Evolutionary conservation across 108 stramenopile genomes (phyloP), one percentile per base, ranked within the genome.

Genomic region (Nannochloropsis gaditana): DNA sequence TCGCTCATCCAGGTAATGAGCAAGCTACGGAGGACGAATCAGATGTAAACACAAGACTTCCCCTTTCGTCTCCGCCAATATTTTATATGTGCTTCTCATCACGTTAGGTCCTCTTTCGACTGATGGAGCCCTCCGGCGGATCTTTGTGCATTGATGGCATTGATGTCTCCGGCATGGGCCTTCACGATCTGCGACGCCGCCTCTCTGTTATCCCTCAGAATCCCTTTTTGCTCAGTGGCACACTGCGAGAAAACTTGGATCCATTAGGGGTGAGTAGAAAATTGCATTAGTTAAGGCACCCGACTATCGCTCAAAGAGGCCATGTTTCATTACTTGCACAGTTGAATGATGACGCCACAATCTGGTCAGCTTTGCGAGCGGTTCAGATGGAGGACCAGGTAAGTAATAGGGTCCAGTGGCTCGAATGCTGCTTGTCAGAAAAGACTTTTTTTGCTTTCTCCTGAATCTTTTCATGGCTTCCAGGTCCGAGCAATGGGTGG

Each of bases 101-200:
- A 31, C 84, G 81, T 11, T 45, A 87, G 11, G 86, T 95, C 41
- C 87, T 99, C 21, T 96, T 97, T 79, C 92, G 98, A 9, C 90
- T 97, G 21, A 90, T 94, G n/a, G 83, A 96, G 42, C 45, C 88
- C 47, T 80, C 83, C 21, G 44, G 83, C 11, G 97, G 97, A 10
- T 42, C 81, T 21, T 93, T 97, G 42, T 19, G 91, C 21, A 45
- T 97, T 19, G 96, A 96, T 87, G 95, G 94, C 21, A 86, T 93
- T 5, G 94, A 96, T 87, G 80, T 97, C 2, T 19, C 5, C n/a
- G 9, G 21, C 41, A 45, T 86, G 11, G 31, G 44, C 47, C 41
- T 11, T 10, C 81, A 83, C 45, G 83, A 41, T 15, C 17, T 10
- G 11, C 43, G 41, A 21, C 15, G 17, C n/a, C 21, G 21, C 9